Percentiles rank a stretch among this genome's conserved stretches.
These are phyloP conservation scores for Haplosporangium gracile DNA, from an alignment of 192 early-diverging fungal genomes.

Conservation along the genomic window DNA sequence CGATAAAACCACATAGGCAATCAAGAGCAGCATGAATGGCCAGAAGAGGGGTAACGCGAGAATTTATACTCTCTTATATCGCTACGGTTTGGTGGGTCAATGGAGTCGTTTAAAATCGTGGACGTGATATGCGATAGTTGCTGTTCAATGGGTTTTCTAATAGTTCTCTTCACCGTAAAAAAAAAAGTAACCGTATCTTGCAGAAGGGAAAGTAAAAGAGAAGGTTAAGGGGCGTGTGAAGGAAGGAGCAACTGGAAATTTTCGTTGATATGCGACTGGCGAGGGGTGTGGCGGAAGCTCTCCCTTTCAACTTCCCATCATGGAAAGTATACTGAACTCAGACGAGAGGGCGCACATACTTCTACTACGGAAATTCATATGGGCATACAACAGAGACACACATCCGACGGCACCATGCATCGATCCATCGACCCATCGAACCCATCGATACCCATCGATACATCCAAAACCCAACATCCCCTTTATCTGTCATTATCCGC, in stretches of 20 bases:
- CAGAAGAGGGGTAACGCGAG: neutral
- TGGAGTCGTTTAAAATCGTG: no score
- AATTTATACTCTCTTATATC: neutral
- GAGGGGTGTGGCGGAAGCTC: slow-evolving; percentile 19
- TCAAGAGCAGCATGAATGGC: neutral
- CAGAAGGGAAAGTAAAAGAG: neutral
- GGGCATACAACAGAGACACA: neutral
- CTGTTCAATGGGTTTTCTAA: no score
- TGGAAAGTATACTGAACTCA: slow-evolving; percentile 45
- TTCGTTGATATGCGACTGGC: slow-evolving; percentile 4
- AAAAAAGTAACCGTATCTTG: neutral
- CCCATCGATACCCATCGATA: neutral
- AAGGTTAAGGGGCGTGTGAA: neutral
- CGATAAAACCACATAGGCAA: slow-evolving; percentile 12
- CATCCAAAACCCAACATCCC: slow-evolving; percentile 5
- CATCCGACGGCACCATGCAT: slow-evolving; percentile 13
- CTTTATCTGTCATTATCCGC: neutral
- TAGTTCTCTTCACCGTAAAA: neutral
- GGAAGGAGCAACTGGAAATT: neutral
- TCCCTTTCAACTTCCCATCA: slow-evolving; percentile 52
- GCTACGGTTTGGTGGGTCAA: neutral
- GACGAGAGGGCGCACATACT: neutral
- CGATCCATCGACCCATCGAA: slow-evolving; percentile 28
- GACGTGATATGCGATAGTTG: no score
- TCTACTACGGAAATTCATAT: no score